Percentiles rank a stretch among this genome's conserved stretches.
phyloP scores from a whole-genome alignment of 2,329 filamentous ascomycete species.

The Clonostachys rosea region DNA sequence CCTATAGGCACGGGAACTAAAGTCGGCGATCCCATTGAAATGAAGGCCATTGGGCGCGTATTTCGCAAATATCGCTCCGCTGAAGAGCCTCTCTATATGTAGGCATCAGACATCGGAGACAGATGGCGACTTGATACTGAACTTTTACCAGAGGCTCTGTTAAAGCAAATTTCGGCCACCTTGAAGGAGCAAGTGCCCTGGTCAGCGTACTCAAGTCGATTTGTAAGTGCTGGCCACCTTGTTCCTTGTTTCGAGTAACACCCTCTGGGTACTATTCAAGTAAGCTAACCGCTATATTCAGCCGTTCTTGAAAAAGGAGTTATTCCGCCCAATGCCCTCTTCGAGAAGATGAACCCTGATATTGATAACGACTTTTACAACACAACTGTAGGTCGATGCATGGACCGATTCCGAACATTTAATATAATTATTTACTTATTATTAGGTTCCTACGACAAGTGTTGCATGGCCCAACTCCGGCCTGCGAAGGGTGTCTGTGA shows the following conservation, averaged over 20 bases:
- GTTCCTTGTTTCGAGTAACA: slow-evolving; percentile 4
- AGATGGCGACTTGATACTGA: slow-evolving; percentile 6
- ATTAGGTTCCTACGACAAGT: background rate
- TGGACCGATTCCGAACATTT: slow-evolving; percentile 40
- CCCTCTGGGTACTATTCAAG: slow-evolving; percentile 9
- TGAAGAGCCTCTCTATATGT: background rate
- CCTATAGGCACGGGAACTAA: slow-evolving; percentile 40
- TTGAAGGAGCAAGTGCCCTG: slow-evolving; percentile 7
- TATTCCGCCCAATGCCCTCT: slow-evolving; percentile 42
- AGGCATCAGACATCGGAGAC: background rate
- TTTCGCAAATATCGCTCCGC: slow-evolving; percentile 1
- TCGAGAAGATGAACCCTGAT: slow-evolving; percentile 11
- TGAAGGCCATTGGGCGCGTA: slow-evolving; percentile 21
- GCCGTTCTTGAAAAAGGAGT: slow-evolving; percentile 46
- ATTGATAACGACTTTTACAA: background rate
- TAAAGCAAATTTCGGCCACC: slow-evolving; percentile 8
- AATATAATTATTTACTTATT: background rate
- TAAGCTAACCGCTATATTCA: slow-evolving; percentile 4
- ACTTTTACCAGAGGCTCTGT: slow-evolving; percentile 6
- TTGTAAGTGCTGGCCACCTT: background rate
- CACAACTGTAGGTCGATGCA: slow-evolving; percentile 22
- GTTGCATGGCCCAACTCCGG: slow-evolving; percentile 1
- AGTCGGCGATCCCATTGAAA: slow-evolving; percentile 35
- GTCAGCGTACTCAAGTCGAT: slow-evolving; percentile 5
- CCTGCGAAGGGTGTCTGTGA: slow-evolving; percentile 6